phyloP scores from a whole-genome alignment of 75 land plant genomes.

The Gnetum montanum region DNA sequence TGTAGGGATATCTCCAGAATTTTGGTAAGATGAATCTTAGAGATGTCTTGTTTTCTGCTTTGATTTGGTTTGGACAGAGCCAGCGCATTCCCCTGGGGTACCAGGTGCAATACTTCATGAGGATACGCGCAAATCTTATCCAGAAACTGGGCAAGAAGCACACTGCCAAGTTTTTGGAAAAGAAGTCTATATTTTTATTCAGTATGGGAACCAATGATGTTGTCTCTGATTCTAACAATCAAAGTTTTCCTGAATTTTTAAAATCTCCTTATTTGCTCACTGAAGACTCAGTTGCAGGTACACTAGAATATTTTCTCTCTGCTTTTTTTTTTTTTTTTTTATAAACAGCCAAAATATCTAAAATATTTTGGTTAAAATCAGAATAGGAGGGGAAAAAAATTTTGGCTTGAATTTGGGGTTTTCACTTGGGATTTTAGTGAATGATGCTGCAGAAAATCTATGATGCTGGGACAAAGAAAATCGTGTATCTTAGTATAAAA shows the following conservation, averaged over 20 bases:
- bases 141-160: constrained; percentile 18
- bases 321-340: no score
- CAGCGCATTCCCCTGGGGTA: constrained; percentile 18
- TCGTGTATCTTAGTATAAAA: no score
- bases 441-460: no score
- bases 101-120: constrained; percentile 34
- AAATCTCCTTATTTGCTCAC: constrained; percentile 15
- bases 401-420: no score
- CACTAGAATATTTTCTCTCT: no score
- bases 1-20: no score
- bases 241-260: constrained; percentile 19
- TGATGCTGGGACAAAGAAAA: no score
- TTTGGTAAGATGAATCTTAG: no score
- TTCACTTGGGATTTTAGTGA: no score
- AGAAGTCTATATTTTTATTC: constrained; percentile 37
- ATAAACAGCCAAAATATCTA: no score
- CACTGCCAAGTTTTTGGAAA: constrained; percentile 18
- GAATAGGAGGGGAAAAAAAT: no score
- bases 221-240: constrained; percentile 21
- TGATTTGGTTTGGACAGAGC: constrained; percentile 9
- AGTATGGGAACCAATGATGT: constrained; percentile 65
- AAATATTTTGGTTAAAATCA: no score
- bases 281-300: constrained; percentile 40
- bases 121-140: constrained; percentile 12
- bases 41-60: not conserved